These are phyloP conservation scores for Globisporangium nagaii DNA, from an alignment of 352 stramenopile species.

Conservation along the genomic window DNA sequence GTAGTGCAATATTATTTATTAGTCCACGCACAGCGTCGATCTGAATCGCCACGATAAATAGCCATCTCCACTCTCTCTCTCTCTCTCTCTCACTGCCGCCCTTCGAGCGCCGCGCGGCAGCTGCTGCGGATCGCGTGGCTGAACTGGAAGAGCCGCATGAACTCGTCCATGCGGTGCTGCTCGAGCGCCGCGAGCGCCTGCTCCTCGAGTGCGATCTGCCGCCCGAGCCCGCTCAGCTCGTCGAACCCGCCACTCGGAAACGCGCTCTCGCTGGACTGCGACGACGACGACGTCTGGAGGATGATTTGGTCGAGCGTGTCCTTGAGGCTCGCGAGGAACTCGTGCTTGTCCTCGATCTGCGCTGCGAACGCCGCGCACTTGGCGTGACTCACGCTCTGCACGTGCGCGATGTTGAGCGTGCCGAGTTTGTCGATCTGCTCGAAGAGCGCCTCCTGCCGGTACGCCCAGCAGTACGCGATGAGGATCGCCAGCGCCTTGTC, in stretches of 20 bases:
- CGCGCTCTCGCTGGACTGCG: not conserved
- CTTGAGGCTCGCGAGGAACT: not conserved
- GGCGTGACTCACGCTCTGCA: conserved; percentile 6
- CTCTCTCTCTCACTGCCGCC: not conserved
- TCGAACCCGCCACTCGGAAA: not conserved
- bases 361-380: conserved; percentile 7
- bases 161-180: conserved; percentile 13
- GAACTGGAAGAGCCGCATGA: conserved; percentile 24
- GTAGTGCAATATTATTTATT: too few relatives aligned
- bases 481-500: conserved; percentile 39
- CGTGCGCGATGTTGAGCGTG: not conserved
- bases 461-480: conserved; percentile 24
- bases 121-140: conserved; percentile 15
- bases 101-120: conserved; percentile 6
- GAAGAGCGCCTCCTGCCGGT: not conserved
- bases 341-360: conserved; percentile 4
- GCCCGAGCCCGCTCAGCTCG: conserved; percentile 11
- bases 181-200: conserved; percentile 17
- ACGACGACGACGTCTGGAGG: not conserved
- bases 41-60: too few relatives aligned
- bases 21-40: too few relatives aligned
- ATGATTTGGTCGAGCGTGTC: conserved; percentile 1
- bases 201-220: conserved; percentile 15
- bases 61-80: too few relatives aligned
- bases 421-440: conserved; percentile 3